phyloP scores from a whole-genome alignment of 352 stramenopile species.

The Pythium pyrilobum region DNA sequence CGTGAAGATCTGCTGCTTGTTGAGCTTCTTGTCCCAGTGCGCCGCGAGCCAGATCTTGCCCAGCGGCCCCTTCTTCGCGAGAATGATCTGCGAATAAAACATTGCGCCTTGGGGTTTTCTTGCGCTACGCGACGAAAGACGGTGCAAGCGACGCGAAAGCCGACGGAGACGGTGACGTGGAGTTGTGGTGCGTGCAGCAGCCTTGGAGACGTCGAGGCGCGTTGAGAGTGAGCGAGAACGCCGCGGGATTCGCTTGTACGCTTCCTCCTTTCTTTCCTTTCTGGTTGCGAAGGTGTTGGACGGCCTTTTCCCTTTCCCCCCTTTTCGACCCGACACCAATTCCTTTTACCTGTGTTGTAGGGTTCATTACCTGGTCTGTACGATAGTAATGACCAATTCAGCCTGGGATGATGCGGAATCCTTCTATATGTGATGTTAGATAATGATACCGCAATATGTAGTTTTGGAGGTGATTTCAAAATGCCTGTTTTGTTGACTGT shows the following conservation, averaged over 20 bases:
- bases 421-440: neutral
- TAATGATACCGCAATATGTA: neutral
- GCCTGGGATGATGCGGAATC: neutral
- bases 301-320: neutral
- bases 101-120: too few species aligned
- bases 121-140: neutral
- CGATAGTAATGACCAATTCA: slow-evolving; percentile 13
- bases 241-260: too few species aligned
- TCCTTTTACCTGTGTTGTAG: slow-evolving; percentile 1
- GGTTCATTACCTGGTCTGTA: neutral
- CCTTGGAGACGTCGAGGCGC: neutral
- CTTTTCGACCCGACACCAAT: neutral
- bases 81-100: slow-evolving; percentile 99
- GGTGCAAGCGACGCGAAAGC: neutral
- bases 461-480: neutral
- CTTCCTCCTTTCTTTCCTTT: too few species aligned
- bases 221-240: too few species aligned
- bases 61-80: slow-evolving; percentile 98
- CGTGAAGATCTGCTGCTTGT: slow-evolving; percentile 97
- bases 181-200: neutral
- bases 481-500: slow-evolving; percentile 6
- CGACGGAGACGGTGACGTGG: neutral
- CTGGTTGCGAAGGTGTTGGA: too few species aligned
- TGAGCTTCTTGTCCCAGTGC: slow-evolving; percentile 99
- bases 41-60: slow-evolving; percentile 99